Evolutionary conservation across 179 eudicot genomes (phyloP).

Genomic region (Beta lomatogona): DNA sequence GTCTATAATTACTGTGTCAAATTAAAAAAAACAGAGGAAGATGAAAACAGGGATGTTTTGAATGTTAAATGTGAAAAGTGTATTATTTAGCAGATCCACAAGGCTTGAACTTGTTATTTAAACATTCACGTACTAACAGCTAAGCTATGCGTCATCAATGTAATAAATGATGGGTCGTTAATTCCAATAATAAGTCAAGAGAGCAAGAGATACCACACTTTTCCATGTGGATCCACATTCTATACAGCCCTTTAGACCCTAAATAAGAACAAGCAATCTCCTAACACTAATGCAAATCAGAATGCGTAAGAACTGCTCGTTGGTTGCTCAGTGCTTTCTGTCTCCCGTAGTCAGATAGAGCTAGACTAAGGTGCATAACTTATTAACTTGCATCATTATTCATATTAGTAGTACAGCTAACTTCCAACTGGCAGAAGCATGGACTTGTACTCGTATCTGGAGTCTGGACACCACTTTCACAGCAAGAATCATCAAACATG

Average conservation of each 20-base stretch:
- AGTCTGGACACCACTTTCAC: neutral
- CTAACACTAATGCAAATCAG: neutral
- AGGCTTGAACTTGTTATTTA: too few relatives aligned
- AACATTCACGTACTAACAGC: too few relatives aligned
- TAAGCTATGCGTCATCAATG: too few relatives aligned
- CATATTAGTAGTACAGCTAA: neutral
- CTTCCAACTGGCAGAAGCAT: neutral
- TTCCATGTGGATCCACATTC: neutral
- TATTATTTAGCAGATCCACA: too few relatives aligned
- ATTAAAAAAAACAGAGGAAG: neutral
- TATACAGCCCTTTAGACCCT: neutral
- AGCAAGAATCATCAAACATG: constrained; percentile 6
- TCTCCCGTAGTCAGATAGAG: neutral
- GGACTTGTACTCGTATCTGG: neutral
- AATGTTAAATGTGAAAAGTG: too few relatives aligned
- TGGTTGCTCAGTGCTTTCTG: neutral
- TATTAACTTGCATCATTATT: neutral
- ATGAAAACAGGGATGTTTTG: too few relatives aligned
- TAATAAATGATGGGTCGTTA: too few relatives aligned
- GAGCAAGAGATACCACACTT: too few relatives aligned
- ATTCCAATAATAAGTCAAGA: too few relatives aligned
- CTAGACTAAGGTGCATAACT: neutral
- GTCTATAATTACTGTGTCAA: too few relatives aligned
- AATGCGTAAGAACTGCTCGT: neutral
- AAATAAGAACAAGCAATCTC: neutral